Conservation (phyloP, 345 rosid species). For the Iberis pinnata region DNA sequence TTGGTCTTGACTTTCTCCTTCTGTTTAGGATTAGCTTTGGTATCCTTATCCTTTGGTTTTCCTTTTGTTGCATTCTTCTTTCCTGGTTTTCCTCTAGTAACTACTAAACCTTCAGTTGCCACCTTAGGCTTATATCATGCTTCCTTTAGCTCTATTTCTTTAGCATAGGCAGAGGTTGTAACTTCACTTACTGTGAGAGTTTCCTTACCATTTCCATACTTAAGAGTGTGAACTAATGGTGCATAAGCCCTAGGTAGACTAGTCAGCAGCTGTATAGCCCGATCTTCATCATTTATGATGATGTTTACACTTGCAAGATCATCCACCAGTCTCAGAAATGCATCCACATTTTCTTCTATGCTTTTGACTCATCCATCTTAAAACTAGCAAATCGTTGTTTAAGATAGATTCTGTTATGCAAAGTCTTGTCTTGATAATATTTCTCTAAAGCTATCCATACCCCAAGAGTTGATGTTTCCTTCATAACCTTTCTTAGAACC, state of each 20-base stretch:
- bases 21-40: no score
- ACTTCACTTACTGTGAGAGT: background rate
- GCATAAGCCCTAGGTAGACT: no score
- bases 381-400: background rate
- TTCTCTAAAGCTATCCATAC: no score
- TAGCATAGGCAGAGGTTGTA: background rate
- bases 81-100: background rate
- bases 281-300: background rate
- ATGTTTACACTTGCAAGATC: background rate
- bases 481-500: no score
- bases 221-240: background rate
- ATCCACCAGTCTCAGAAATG: background rate
- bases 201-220: background rate
- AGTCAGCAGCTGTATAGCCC: background rate
- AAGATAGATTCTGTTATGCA: no score
- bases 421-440: no score
- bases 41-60: no score
- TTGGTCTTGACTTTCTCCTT: no score
- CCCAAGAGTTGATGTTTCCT: no score
- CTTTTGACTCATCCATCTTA: background rate
- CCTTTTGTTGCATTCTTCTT: background rate
- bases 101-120: background rate
- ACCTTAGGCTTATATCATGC: no score
- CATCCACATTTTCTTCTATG: background rate
- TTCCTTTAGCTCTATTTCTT: background rate